Percentiles rank a stretch among this genome's conserved stretches.
These are phyloP conservation scores for Ogataea salicorniae DNA, from an alignment of 805 yeast species.

Conservation along the genomic window DNA sequence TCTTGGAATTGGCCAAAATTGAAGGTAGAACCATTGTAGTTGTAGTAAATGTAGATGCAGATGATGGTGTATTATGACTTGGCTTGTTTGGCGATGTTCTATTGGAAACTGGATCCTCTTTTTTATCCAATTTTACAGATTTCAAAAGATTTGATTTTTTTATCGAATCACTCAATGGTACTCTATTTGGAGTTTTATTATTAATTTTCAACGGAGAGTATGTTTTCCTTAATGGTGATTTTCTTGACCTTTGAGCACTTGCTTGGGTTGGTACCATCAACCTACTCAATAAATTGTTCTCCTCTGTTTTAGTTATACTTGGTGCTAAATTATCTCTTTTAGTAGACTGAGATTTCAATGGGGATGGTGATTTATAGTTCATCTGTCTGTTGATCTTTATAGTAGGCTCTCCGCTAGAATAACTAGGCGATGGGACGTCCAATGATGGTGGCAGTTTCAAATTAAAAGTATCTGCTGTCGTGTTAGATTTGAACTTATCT, in stretches of 20 bases:
- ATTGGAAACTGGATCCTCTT: neutral
- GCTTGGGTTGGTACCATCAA: conserved; percentile 24
- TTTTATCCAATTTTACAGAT: conserved; percentile 7
- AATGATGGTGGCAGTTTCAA: conserved; percentile 20
- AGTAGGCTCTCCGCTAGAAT: conserved; percentile 26
- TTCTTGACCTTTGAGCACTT: conserved; percentile 15
- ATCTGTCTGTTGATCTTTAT: conserved; percentile 20
- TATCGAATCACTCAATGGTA: conserved; percentile 2
- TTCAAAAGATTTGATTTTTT: conserved; percentile 6
- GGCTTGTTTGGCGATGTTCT: neutral
- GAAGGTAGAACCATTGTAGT: neutral
- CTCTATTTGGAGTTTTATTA: conserved; percentile 5
- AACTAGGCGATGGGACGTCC: conserved; percentile 11
- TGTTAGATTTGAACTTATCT: conserved; percentile 5
- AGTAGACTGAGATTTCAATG: neutral
- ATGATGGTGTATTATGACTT: neutral
- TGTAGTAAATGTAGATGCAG: neutral
- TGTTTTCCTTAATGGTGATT: conserved; percentile 6
- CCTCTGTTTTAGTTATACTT: neutral
- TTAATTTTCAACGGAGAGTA: conserved; percentile 6
- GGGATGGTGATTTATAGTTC: conserved; percentile 9
- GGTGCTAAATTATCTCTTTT: neutral
- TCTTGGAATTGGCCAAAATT: conserved; percentile 7
- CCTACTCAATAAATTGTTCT: conserved; percentile 14
- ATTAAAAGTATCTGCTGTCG: conserved; percentile 9